Evolutionary conservation across 176 grass and related monocot species (phyloP).

Genomic region (Rhipidocladum racemiflorum): DNA sequence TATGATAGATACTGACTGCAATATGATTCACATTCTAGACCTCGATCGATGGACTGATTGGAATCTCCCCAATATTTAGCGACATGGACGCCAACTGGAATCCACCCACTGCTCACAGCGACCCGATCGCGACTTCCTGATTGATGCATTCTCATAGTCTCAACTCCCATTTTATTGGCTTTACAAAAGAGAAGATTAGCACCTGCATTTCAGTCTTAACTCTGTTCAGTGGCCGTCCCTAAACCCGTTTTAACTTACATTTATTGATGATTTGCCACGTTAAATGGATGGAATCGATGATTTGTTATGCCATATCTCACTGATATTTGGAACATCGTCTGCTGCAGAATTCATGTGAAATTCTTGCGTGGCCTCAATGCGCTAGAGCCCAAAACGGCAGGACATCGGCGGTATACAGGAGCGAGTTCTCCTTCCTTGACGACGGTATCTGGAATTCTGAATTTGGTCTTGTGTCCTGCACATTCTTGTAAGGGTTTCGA

Average conservation of each 20-base stretch:
- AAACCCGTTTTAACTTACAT: too few relatives aligned
- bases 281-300: too few relatives aligned
- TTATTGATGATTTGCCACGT: too few relatives aligned
- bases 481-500: too few relatives aligned
- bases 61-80: neutral
- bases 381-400: neutral
- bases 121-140: neutral
- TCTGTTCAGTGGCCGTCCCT: neutral
- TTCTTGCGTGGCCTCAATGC: neutral
- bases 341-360: neutral
- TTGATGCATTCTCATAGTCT: neutral
- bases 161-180: neutral
- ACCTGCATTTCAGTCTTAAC: neutral
- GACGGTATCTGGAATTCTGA: neutral
- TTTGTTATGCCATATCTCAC: too few relatives aligned
- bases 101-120: neutral
- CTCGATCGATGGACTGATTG: neutral
- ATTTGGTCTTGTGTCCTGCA: neutral
- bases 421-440: too few relatives aligned
- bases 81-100: constrained; percentile 20
- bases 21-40: neutral
- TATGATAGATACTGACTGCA: neutral
- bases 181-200: neutral
- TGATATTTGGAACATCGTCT: too few relatives aligned
- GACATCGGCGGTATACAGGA: too few relatives aligned